Percentiles rank a stretch among this genome's conserved stretches.
Conservation (phyloP, 345 rosid genomes). For the Corymbia maculata region DNA sequence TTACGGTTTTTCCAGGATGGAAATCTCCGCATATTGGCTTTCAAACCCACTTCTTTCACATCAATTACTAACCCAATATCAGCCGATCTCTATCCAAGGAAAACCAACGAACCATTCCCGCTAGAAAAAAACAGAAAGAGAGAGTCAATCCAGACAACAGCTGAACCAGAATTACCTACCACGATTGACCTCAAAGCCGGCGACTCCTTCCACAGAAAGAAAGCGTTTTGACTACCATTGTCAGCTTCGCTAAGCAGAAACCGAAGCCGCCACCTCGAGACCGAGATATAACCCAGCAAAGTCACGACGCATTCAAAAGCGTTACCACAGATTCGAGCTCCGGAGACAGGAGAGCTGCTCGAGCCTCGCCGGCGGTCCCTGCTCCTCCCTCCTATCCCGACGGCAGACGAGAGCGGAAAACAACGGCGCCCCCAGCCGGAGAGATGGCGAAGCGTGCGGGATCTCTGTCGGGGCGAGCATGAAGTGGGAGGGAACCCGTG, state of each 20-base stretch:
- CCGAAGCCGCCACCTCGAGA: neutral
- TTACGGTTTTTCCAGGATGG: neutral
- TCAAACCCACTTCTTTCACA: neutral
- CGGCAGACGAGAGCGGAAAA: neutral
- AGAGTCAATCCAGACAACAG: neutral
- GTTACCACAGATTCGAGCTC: neutral
- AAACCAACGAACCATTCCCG: neutral
- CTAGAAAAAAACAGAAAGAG: neutral
- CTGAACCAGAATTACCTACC: neutral
- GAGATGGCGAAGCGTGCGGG: neutral
- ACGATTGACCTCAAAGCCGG: neutral
- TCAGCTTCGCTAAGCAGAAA: neutral
- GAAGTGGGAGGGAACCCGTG: neutral
- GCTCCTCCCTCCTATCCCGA: neutral
- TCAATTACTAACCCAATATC: neutral
- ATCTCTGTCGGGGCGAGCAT: neutral
- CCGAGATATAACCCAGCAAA: neutral
- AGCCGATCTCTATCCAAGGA: neutral
- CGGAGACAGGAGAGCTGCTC: neutral
- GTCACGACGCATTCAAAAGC: neutral
- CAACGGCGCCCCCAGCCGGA: neutral
- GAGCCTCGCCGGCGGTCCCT: neutral
- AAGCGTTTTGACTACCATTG: neutral
- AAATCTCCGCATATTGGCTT: neutral
- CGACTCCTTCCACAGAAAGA: neutral